Base-by-base conservation (phyloP, 805 yeast species). In the Huiozyma sinensis region DNA sequence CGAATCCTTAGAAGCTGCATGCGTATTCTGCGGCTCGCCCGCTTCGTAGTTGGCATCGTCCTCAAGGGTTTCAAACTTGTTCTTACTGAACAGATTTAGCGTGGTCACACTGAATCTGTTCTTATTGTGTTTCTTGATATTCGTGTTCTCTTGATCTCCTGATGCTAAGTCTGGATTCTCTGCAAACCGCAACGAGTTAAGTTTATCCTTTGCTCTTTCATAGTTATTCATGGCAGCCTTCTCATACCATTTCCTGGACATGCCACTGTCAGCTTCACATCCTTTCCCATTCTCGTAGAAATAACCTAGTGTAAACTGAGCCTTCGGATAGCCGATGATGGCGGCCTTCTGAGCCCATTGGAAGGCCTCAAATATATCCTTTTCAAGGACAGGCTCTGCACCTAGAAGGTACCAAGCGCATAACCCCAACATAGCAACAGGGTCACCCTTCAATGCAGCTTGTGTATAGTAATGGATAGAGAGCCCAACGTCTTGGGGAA, bases 341-440 rank as follows among this genome's bases (percentile, higher is more conserved):
- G 97, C 97, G 0, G 97, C 90, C 50, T 85, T 71, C 43, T 76
- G 67, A 1, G 97, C 97, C 97, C 97, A 92, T 55, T 86, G 92
- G 61, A 81, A 90, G 1, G 97, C 94, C 63, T 89, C 96, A 43
- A 67, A 74, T 44, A 81, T 83, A 61, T 89, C 90, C 49, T 76
- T 75, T 7, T 79, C 81, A 53, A 92, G 71, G 39, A 75, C 76
- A n/a, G 92, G 89, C 32, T 83, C 89, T 32, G 85, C 80, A 0
- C 98, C 98, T 28, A 87, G 82, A 63, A 90, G 70, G 60, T 90
- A 92, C 97, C 97, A 92, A 1, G 97, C 96, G 62, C 97, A 89
- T 68, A 90, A 70, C 1, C 95, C 89, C 56, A 90, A 70, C 95
- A 90, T 92, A 8, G 95, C 81, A 40, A 76, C 79, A 1, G 95